Base-by-base conservation (phyloP, 805 yeast species). In the Kuraishia ogatae region DNA sequence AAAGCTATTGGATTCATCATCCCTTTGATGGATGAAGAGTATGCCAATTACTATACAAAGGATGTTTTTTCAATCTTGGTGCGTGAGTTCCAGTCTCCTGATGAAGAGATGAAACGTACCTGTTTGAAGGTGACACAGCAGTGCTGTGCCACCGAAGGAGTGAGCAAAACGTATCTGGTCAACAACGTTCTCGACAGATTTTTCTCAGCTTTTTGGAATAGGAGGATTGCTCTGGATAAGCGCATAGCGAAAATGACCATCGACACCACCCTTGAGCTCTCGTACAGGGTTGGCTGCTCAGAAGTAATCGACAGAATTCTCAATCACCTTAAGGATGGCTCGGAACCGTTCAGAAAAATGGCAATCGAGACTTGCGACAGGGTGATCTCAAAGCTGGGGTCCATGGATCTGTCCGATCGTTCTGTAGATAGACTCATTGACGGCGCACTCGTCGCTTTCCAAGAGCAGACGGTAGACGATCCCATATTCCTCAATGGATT, bases 1-100 rank as follows among this genome's bases (percentile, higher is more conserved):
- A 82, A 81, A 63, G 87, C 96, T 53, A 73, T 92, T 23, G 97
- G 96, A 0, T 80, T 82, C 26, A 74, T 92, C 4, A 83, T 92
- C 3, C 96, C 97, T 0, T 71, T 93, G 53, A 90, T 93, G 97
- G 87, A 83, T 56, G 83, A 83, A 19, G 97, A 90, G 58, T 85
- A 87, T 65, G 84, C 91, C 1, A 81, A 82, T 54, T 87, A 83
- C 65, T 91, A 89, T 61, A 82, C 97, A 0, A 77, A 77, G 51
- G 96, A 89, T 64, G 77, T 91, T 2, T 79, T 91, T 76, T 71
- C 71, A 20, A 77, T 90, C 26, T 71, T 91, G 4, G 62, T 81
- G 2, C 73, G 94, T 54, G 96, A 92, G 67, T 88, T 90, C 61
- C 67, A 73, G 39, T 81, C 96, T 0, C 91, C 94, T 0, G 97